A percentile compares a stretch with the other conserved stretches of the same genome.
These are phyloP conservation scores for Fulvia fulva DNA, from an alignment of 2,329 filamentous ascomycete species.

Conservation along the genomic window DNA sequence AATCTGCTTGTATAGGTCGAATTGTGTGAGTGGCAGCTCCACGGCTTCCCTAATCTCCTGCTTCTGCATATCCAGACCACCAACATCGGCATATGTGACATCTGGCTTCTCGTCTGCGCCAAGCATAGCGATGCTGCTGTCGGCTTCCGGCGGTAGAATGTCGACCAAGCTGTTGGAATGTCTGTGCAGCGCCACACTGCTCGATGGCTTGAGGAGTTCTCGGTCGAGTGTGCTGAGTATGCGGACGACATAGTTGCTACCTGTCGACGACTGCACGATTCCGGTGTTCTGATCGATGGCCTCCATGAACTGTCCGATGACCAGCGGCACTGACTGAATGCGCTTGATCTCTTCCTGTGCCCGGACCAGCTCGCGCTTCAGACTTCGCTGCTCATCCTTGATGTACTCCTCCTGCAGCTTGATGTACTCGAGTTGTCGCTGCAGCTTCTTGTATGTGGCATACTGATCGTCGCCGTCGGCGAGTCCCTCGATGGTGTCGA, in stretches of 20 bases:
- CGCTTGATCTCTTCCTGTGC: conserved; percentile 99
- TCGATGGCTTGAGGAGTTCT: conserved; percentile 95
- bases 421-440: conserved; percentile 94
- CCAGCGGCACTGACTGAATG: conserved; percentile 95
- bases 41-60: conserved; percentile 98
- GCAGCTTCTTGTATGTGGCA: conserved; percentile 90
- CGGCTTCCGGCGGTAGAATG: conserved; percentile 96
- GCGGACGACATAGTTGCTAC: conserved; percentile 97
- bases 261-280: conserved; percentile 96
- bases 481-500: conserved; percentile 84
- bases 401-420: conserved; percentile 99
- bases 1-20: conserved; percentile 98
- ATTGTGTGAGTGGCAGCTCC: conserved; percentile 92
- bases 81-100: conserved; percentile 95
- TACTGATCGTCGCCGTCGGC: conserved; percentile 88
- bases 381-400: conserved; percentile 97
- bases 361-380: conserved; percentile 94
- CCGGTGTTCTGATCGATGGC: conserved; percentile 99
- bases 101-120: conserved; percentile 96
- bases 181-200: conserved; percentile 92
- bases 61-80: conserved; percentile 98
- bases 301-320: conserved; percentile 99
- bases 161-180: conserved; percentile 98
- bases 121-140: conserved; percentile 98
- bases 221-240: conserved; percentile 98